A percentile compares a stretch with the other conserved stretches of the same genome.
Evolutionary conservation across 768 basidiomycete genomes (phyloP).

Genomic region (Dendrothele bispora): DNA sequence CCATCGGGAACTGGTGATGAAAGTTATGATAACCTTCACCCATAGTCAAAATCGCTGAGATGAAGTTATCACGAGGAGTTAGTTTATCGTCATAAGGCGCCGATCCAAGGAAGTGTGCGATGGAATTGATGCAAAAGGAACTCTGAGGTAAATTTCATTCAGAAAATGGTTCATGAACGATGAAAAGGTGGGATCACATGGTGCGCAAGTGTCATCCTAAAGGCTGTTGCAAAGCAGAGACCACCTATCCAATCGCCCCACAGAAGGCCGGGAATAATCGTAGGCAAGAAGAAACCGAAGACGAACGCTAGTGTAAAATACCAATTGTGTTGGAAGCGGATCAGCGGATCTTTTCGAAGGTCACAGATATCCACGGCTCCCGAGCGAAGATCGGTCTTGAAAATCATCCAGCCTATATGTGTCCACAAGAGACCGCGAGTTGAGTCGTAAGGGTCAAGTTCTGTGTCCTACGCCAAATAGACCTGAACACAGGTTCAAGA

Average conservation of each 20-base stretch:
- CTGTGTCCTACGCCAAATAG: no score
- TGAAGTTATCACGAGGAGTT: slow-evolving; percentile 47
- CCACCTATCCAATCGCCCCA: slow-evolving; percentile 60
- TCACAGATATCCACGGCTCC: slow-evolving; percentile 53
- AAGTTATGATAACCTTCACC: slow-evolving; percentile 89
- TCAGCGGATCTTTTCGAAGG: slow-evolving; percentile 42
- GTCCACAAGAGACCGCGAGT: slow-evolving; percentile 50
- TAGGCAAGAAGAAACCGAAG: slow-evolving; percentile 47
- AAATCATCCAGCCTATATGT: slow-evolving; percentile 54
- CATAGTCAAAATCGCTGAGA: slow-evolving; percentile 55
- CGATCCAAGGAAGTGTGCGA: slow-evolving; percentile 59
- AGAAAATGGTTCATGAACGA: not conserved
- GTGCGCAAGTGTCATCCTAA: slow-evolving; percentile 49
- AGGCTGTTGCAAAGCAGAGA: slow-evolving; percentile 48
- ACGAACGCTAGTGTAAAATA: slow-evolving; percentile 42
- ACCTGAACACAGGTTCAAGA: no score
- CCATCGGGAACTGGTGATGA: slow-evolving; percentile 86
- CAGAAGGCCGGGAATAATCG: slow-evolving; percentile 43
- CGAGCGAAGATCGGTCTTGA: slow-evolving; percentile 46
- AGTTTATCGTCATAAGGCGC: slow-evolving; percentile 57
- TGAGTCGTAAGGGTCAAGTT: slow-evolving; percentile 57
- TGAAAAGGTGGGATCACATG: slow-evolving; percentile 33
- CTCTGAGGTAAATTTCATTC: slow-evolving; percentile 27
- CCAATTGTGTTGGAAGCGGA: slow-evolving; percentile 52
- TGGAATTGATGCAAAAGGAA: slow-evolving; percentile 59